Evolutionary conservation across 495 filamentous ascomycete genomes (phyloP).

Genomic region (Penicillium parvum): DNA sequence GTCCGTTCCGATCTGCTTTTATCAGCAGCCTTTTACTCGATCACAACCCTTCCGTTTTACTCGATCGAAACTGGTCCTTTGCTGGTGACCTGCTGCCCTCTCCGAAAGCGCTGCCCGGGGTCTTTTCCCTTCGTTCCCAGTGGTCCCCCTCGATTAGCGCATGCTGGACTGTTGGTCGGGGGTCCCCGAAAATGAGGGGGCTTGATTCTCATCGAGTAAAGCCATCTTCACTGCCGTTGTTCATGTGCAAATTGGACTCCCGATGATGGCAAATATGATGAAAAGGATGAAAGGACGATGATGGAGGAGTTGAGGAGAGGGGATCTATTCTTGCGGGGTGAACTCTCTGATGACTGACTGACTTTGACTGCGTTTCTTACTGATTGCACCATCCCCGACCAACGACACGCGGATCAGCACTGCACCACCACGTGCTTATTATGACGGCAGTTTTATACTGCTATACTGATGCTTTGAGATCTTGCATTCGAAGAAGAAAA

Average conservation of each 20-base stretch:
- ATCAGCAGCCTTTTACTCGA: slow-evolving; percentile 22
- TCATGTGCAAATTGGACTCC: not conserved
- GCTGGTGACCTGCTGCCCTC: slow-evolving; percentile 9
- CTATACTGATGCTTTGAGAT: too few relatives aligned
- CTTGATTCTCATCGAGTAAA: slow-evolving; percentile 7
- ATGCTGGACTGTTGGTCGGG: slow-evolving; percentile 4
- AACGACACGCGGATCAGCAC: slow-evolving; percentile 6
- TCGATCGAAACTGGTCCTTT: slow-evolving; percentile 22
- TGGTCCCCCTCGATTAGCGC: not conserved
- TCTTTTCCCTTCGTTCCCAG: too few relatives aligned
- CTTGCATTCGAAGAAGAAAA: too few relatives aligned
- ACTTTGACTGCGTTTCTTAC: not conserved
- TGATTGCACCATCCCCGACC: slow-evolving; percentile 14
- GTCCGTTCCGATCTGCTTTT: slow-evolving; percentile 5
- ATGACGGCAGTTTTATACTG: too few relatives aligned
- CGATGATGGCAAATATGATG: not conserved
- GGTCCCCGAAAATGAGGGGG: slow-evolving; percentile 3
- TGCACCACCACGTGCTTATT: slow-evolving; percentile 11
- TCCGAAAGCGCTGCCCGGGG: not conserved
- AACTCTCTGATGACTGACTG: not conserved
- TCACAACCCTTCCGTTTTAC: slow-evolving; percentile 22
- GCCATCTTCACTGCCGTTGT: not conserved
- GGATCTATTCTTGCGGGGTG: slow-evolving; percentile 1
- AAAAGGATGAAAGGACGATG: not conserved
- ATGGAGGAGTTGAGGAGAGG: not conserved